phyloP scores from a whole-genome alignment of 768 basidiomycete species.

The Sarcomyxa edulis region DNA sequence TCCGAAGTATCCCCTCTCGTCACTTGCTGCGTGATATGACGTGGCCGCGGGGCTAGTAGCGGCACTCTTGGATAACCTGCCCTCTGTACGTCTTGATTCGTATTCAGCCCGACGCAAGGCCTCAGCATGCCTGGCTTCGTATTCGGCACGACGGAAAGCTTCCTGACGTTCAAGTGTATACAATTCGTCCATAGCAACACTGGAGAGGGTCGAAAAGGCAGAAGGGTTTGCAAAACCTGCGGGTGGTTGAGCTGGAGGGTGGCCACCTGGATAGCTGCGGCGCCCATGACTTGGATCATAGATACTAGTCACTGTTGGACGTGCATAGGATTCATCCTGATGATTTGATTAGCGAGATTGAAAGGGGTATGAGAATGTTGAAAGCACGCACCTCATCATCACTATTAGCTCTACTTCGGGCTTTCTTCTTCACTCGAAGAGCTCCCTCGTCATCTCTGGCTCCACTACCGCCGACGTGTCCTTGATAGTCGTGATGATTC shows the following conservation, averaged over 20 bases:
- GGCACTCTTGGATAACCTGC: slow-evolving; percentile 44
- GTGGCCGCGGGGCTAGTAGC: slow-evolving; percentile 55
- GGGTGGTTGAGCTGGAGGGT: slow-evolving; percentile 13
- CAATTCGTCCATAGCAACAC: slow-evolving; percentile 82
- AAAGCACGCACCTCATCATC: slow-evolving; percentile 70
- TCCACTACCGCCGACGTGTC: slow-evolving; percentile 10
- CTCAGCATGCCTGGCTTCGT: slow-evolving; percentile 72
- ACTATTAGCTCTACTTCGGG: slow-evolving; percentile 70
- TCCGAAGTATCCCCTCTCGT: slow-evolving; percentile 36
- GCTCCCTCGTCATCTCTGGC: slow-evolving; percentile 9
- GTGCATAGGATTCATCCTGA: slow-evolving; percentile 28
- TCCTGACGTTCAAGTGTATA: slow-evolving; percentile 86
- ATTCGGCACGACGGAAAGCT: slow-evolving; percentile 80
- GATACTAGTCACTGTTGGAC: slow-evolving; percentile 25
- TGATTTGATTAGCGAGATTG: slow-evolving; percentile 23
- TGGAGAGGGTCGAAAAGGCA: slow-evolving; percentile 66
- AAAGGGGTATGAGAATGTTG: slow-evolving; percentile 22
- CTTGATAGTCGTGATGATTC: slow-evolving; percentile 10
- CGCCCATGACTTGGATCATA: slow-evolving; percentile 17
- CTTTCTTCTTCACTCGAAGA: slow-evolving; percentile 71
- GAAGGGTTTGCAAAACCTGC: slow-evolving; percentile 25
- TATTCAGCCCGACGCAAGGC: slow-evolving; percentile 64
- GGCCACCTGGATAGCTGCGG: slow-evolving; percentile 20
- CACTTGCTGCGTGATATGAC: slow-evolving; percentile 30
- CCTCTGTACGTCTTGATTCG: slow-evolving; percentile 13